phyloP scores from a whole-genome alignment of 257 asterid species.

The Schizonepeta tenuifolia region DNA sequence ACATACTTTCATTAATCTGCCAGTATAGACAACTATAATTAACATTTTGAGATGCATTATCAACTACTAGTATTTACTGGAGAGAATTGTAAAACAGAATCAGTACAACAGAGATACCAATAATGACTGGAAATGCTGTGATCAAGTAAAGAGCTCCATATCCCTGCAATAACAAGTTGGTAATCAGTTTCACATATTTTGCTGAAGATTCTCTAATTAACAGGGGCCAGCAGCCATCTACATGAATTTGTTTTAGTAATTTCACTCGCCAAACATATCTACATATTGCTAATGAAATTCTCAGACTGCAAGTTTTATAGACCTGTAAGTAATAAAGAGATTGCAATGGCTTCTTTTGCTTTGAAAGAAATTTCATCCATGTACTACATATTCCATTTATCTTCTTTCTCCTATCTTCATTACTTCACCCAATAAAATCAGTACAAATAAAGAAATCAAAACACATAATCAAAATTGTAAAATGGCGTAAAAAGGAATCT shows the following conservation, averaged over 20 bases:
- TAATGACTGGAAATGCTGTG: constrained; percentile 82
- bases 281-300: background rate
- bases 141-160: constrained; percentile 92
- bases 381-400: background rate
- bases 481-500: background rate
- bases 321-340: background rate
- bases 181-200: constrained; percentile 26
- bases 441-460: background rate
- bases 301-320: background rate
- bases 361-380: background rate
- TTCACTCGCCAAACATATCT: background rate
- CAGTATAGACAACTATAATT: background rate
- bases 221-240: background rate
- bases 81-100: constrained; percentile 86
- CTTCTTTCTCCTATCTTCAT: background rate
- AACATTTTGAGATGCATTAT: background rate
- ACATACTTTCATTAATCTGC: constrained; percentile 11
- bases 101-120: constrained; percentile 82
- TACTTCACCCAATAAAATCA: constrained; percentile 12
- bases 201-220: constrained; percentile 9
- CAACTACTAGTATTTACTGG: constrained; percentile 42
- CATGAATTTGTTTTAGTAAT: background rate
- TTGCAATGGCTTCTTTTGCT: background rate
- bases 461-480: background rate
- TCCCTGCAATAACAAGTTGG: constrained; percentile 56